Percentiles rank a stretch among this genome's conserved stretches.
Conservation (phyloP, 75 land plant species). For the Cupressus sempervirens region DNA sequence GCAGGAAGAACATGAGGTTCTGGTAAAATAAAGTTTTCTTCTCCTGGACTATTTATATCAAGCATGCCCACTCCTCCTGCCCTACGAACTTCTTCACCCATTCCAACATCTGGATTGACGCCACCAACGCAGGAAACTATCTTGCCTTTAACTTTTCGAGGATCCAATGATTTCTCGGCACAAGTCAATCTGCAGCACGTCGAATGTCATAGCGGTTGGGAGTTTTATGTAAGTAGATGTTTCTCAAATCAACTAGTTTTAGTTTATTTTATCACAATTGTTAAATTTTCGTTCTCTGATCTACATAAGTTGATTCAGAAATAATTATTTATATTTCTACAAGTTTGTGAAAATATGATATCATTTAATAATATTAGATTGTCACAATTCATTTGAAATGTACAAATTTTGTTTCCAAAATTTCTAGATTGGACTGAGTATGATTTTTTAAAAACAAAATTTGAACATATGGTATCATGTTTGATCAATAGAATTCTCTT, state of each 20-base stretch:
- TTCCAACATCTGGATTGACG: constrained; percentile 15
- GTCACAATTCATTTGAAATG: too few relatives aligned
- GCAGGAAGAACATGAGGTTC: constrained; percentile 43
- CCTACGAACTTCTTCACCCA: constrained; percentile 23
- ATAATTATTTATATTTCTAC: too few relatives aligned
- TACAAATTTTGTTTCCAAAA: too few relatives aligned
- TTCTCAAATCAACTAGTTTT: too few relatives aligned
- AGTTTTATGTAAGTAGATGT: background rate
- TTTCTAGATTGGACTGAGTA: too few relatives aligned
- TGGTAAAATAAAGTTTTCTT: constrained; percentile 11
- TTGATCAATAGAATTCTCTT: background rate
- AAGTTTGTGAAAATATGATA: too few relatives aligned
- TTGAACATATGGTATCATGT: too few relatives aligned
- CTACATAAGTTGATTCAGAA: too few relatives aligned
- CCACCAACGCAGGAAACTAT: constrained; percentile 43
- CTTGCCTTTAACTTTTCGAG: constrained; percentile 42
- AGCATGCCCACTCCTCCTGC: constrained; percentile 49
- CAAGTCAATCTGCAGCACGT: constrained; percentile 32
- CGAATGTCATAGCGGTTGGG: background rate
- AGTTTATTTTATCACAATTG: too few relatives aligned
- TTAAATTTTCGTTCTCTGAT: too few relatives aligned
- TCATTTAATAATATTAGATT: too few relatives aligned
- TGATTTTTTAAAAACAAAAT: too few relatives aligned
- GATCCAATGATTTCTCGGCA: constrained; percentile 23
- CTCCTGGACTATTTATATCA: constrained; percentile 13